phyloP scores from a whole-genome alignment of 2,329 filamentous ascomycete genomes.

The Capronia epimyces region DNA sequence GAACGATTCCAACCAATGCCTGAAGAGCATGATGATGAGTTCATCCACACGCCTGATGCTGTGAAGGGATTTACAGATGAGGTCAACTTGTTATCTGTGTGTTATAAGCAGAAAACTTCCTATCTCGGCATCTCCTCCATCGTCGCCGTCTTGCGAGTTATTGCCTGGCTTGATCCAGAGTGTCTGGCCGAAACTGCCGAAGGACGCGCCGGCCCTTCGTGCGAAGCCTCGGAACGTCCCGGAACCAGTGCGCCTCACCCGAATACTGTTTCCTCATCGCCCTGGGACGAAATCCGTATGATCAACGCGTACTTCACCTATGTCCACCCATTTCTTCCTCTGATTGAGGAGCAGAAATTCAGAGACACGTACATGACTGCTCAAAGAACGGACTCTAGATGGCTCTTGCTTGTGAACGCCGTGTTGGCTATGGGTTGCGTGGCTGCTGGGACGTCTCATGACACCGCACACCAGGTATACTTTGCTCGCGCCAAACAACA shows the following conservation, averaged over 20 bases:
- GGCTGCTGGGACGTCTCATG: constrained; percentile 56
- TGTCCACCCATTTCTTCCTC: constrained; percentile 65
- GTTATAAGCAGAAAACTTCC: constrained; percentile 57
- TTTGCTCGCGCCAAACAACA: constrained; percentile 64
- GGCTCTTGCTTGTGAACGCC: constrained; percentile 69
- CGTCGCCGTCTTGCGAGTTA: constrained; percentile 67
- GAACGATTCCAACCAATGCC: constrained; percentile 66
- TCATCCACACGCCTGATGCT: constrained; percentile 40
- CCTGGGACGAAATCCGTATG: constrained; percentile 61
- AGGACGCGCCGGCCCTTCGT: constrained; percentile 34
- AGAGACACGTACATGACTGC: constrained; percentile 59
- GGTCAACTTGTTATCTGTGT: constrained; percentile 61
- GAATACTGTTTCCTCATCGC: constrained; percentile 50
- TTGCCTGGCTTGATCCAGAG: constrained; percentile 52
- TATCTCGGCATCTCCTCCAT: constrained; percentile 71
- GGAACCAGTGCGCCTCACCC: no score
- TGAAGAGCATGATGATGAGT: constrained; percentile 53
- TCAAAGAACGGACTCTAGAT: constrained; percentile 60
- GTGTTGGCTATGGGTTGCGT: constrained; percentile 72
- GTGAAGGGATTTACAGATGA: constrained; percentile 64
- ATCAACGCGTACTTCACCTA: constrained; percentile 72
- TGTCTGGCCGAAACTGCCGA: constrained; percentile 41
- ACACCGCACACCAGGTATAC: constrained; percentile 60
- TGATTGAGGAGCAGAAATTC: constrained; percentile 68
- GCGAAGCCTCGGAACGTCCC: no score